Evolutionary conservation across 345 rosid genomes (phyloP).

Genomic region (Eucalyptus marginata): DNA sequence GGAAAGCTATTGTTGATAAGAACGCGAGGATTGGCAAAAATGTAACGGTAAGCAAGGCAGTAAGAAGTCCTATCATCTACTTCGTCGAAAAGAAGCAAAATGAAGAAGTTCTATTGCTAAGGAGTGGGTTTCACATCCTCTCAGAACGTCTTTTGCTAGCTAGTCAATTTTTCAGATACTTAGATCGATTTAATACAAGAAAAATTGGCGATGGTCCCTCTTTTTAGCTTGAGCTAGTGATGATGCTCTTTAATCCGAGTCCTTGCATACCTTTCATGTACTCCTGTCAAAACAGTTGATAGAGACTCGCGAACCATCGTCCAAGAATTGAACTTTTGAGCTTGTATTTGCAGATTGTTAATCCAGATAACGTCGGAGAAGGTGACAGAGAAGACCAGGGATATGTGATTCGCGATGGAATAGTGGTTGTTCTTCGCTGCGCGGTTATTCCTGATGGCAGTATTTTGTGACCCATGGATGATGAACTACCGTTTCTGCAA

Average conservation of each 20-base stretch:
- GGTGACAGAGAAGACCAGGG: conserved; percentile 48
- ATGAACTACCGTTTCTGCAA: neutral
- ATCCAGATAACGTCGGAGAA: conserved; percentile 61
- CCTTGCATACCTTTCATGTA: neutral
- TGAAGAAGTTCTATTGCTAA: neutral
- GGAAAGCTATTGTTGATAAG: conserved; percentile 61
- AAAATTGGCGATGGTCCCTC: neutral
- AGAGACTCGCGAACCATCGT: rapidly evolving
- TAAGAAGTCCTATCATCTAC: neutral
- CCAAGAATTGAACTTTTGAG: neutral
- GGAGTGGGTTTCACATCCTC: neutral
- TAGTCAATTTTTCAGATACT: neutral
- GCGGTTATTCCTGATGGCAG: neutral
- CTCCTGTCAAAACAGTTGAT: neutral
- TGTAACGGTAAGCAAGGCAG: conserved; percentile 21
- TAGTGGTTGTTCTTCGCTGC: conserved; percentile 43
- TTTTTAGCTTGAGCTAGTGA: neutral
- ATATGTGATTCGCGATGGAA: conserved; percentile 57
- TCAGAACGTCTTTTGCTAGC: neutral
- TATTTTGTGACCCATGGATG: neutral
- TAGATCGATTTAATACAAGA: neutral
- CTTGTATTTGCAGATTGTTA: conserved; percentile 36
- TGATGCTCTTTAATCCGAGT: neutral
- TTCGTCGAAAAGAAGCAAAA: neutral
- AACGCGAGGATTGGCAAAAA: conserved; percentile 78